Base-by-base conservation (phyloP, 2,329 filamentous ascomycete genomes). In the Xylaria sp. region DNA sequence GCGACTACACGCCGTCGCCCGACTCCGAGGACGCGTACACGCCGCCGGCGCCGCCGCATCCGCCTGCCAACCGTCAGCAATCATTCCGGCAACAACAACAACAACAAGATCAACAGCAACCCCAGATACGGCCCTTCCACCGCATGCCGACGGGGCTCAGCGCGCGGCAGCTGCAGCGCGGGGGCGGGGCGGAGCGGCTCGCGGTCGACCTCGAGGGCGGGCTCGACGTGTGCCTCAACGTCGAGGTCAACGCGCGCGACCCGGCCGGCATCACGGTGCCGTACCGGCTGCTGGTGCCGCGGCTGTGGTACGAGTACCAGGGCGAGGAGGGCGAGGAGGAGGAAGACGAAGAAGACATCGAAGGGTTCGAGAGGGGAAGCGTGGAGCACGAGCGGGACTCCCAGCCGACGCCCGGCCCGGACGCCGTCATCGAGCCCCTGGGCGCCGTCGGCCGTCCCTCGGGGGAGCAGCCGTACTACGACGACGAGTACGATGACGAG, bases 181-280 rank as follows among this genome's bases (percentile, higher is more conserved):
- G 81, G 57, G 68, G 71, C 8, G 75, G 73, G 52, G 71, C 77
- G 2, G 77, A 80, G 39, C 76, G 77, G 17, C 77, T 78, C 40
- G 79, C 83, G 8, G 83, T 97, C 54, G 86, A 96, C 67, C 78
- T 97, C 0, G 85, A 94, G 68, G 89, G 88, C 24, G 92, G 91
- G 0, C 77, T 99, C 8, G 92, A 97, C 61, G 87, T 99, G 34
- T 89, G 86, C 46, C 74, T 99, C 40, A 96, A 97, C 64, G 86
- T 96, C 58, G 94, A 99, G 74, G 85, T 97, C 57, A 92, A 88
- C 64, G 83, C 90, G 41, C 86, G 85, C 59, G 92, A 99, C 64
- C 93, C 94, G 0, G 82, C 89, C 0, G 95, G 94, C 13, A 91
- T 91, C 60, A 99, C 94, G 0, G 84, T 86, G 46, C 91, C 92